Percentiles rank a stretch among this genome's conserved stretches.
Conservation (phyloP, 202 grass and related monocot genomes). For the Schoenoplectus triqueter region DNA sequence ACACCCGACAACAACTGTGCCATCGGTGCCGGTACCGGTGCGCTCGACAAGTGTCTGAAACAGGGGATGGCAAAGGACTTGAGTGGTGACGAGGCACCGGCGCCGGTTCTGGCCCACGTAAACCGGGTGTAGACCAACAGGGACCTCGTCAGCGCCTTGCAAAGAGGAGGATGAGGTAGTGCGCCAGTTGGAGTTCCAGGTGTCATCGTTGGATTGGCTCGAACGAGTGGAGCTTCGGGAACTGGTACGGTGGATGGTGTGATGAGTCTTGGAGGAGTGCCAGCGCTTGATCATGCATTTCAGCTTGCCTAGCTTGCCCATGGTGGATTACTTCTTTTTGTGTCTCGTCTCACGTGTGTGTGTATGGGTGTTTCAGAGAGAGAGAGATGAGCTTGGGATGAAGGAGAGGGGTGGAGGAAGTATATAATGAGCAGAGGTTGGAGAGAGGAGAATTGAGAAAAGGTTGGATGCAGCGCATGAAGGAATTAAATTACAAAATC, state of each 20-base stretch:
- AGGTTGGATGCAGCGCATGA: neutral
- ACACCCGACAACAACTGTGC: slow-evolving; percentile 66
- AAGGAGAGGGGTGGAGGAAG: neutral
- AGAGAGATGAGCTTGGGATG: neutral
- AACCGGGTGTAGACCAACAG: slow-evolving; percentile 77
- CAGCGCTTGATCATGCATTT: slow-evolving; percentile 75
- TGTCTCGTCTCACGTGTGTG: neutral
- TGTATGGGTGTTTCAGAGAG: neutral
- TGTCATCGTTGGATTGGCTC: slow-evolving; percentile 5
- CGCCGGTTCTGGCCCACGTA: slow-evolving; percentile 88
- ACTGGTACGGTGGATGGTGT: slow-evolving; percentile 43
- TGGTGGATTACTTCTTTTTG: slow-evolving; percentile 41
- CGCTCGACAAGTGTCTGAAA: slow-evolving; percentile 72
- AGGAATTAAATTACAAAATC: slow-evolving; percentile 25
- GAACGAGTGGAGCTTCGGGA: slow-evolving; percentile 18
- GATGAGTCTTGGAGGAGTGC: slow-evolving; percentile 61
- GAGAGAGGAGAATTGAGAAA: neutral
- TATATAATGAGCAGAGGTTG: slow-evolving; percentile 40
- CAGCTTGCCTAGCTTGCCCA: slow-evolving; percentile 71
- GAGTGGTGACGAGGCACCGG: slow-evolving; percentile 66
- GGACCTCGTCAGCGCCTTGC: slow-evolving; percentile 62
- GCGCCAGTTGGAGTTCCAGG: slow-evolving; percentile 29
- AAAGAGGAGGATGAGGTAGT: slow-evolving; percentile 52
- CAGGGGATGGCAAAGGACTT: slow-evolving; percentile 58
- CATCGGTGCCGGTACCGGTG: slow-evolving; percentile 7